Evolutionary conservation across 495 filamentous ascomycete species (phyloP).

Genomic region (Hypoxylon subgilvum): DNA sequence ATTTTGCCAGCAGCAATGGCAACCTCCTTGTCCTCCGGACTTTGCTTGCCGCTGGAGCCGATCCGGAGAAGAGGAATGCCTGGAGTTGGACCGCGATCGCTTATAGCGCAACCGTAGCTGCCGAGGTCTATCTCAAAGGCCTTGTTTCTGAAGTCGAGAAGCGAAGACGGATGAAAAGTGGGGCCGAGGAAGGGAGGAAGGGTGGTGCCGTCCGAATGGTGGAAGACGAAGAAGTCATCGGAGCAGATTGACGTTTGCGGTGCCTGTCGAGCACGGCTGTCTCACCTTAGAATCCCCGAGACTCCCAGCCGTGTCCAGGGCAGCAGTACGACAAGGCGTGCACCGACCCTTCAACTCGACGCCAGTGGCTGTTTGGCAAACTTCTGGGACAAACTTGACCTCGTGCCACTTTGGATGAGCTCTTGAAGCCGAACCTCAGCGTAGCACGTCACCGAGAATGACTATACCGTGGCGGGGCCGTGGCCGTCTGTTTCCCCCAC

Average conservation of each 20-base stretch:
- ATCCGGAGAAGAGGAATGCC: conserved; percentile 66
- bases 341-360: no score
- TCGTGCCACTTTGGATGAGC: no score
- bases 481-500: no score
- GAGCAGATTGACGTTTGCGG: conserved; percentile 19
- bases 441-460: no score
- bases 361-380: no score
- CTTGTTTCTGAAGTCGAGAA: conserved; percentile 64
- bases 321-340: no score
- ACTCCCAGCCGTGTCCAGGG: no score
- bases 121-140: conserved; percentile 75
- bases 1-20: conserved; percentile 70
- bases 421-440: no score
- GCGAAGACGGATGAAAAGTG: conserved; percentile 39
- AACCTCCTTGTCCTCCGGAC: conserved; percentile 75
- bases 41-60: conserved; percentile 71
- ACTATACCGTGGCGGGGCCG: no score
- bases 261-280: no score
- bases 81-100: conserved; percentile 74
- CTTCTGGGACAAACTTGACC: no score
- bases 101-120: conserved; percentile 75
- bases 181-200: conserved; percentile 43
- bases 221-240: conserved; percentile 31
- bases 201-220: conserved; percentile 44
- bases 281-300: no score